A percentile compares a stretch with the other conserved stretches of the same genome.
These are phyloP conservation scores for Candida chauliodis DNA, from an alignment of 805 yeast species.

Conservation along the genomic window DNA sequence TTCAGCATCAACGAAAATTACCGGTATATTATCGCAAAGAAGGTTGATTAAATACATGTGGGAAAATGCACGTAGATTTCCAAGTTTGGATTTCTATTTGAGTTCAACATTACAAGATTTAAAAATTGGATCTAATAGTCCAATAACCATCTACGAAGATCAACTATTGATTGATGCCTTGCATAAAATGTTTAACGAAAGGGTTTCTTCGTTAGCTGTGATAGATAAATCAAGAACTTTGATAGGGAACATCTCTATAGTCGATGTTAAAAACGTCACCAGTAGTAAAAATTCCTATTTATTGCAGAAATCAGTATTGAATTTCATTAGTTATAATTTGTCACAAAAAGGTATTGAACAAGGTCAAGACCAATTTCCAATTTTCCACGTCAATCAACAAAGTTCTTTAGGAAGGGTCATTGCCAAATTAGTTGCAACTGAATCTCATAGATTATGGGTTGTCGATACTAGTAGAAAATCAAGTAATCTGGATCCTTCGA, in stretches of 20 bases:
- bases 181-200: constrained; percentile 74
- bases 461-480: constrained; percentile 42
- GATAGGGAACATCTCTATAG: constrained; percentile 90
- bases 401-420: constrained; percentile 83
- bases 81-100: constrained; percentile 71
- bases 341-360: constrained; percentile 87
- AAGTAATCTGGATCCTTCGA: not conserved
- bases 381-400: constrained; percentile 81
- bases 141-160: constrained; percentile 82
- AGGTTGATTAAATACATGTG: constrained; percentile 79
- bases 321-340: constrained; percentile 81
- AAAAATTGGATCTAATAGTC: constrained; percentile 67
- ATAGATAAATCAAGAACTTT: constrained; percentile 73
- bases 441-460: constrained; percentile 85
- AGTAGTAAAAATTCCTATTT: constrained; percentile 82
- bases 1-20: constrained; percentile 49
- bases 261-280: constrained; percentile 87
- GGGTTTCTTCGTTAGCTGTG: constrained; percentile 89
- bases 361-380: constrained; percentile 95
- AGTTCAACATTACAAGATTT: constrained; percentile 67
- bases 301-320: constrained; percentile 77
- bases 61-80: constrained; percentile 89
- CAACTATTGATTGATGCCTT: constrained; percentile 84
- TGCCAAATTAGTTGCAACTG: constrained; percentile 94
- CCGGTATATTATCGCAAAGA: constrained; percentile 89